Conservation (phyloP, 352 stramenopile species). For the Phytophthora parvispora region DNA sequence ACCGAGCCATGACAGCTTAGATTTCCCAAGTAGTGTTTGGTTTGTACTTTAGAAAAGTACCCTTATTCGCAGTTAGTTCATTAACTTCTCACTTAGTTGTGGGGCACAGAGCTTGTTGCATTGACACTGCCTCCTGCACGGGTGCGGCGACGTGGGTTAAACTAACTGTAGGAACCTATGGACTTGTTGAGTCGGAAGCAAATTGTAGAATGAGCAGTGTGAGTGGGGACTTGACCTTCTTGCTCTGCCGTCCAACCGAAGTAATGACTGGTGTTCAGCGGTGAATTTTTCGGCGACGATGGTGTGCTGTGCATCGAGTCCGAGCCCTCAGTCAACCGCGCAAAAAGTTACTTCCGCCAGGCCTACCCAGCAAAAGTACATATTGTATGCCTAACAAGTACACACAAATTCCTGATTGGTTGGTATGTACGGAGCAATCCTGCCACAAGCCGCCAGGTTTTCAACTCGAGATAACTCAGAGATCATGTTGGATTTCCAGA, state of each 20-base stretch:
- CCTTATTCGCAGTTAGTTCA: no score
- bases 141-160: no score
- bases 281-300: background rate
- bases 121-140: constrained; percentile 5
- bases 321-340: background rate
- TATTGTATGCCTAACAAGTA: no score
- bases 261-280: background rate
- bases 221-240: background rate
- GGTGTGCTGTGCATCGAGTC: background rate
- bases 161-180: background rate
- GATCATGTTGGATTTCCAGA: no score
- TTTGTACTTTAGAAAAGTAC: no score
- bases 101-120: constrained; percentile 7
- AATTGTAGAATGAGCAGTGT: background rate
- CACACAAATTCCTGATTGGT: no score
- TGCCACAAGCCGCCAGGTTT: no score
- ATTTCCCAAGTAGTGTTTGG: no score
- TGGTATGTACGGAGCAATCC: no score
- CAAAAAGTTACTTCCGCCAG: background rate
- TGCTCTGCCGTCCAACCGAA: background rate
- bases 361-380: background rate
- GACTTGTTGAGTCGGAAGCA: background rate
- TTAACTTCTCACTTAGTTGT: constrained; percentile 11
- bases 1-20: no score
- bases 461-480: no score